These are phyloP conservation scores for Suillus ampliporus DNA, from an alignment of 768 basidiomycete genomes.

Conservation along the genomic window DNA sequence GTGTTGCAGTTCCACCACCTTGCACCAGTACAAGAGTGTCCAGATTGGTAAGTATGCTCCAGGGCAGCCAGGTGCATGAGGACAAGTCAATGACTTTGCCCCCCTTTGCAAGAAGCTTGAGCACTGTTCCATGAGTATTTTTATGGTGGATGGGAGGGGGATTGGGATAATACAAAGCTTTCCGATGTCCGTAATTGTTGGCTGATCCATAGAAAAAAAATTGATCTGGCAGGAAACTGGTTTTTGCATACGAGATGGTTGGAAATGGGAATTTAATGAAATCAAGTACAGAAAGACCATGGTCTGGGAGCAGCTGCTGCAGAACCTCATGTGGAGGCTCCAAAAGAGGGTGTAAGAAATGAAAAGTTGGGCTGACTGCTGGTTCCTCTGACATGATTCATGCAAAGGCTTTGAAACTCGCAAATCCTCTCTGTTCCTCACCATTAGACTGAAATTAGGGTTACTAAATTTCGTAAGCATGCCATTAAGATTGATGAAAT, in stretches of 20 bases:
- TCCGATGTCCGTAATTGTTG: background rate
- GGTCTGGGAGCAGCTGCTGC: background rate
- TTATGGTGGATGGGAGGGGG: background rate
- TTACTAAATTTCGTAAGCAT: too few species aligned
- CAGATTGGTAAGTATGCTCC: background rate
- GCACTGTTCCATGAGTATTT: background rate
- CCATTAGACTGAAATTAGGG: too few species aligned
- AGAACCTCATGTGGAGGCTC: background rate
- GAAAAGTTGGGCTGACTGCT: background rate
- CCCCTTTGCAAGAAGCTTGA: background rate
- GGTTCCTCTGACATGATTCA: background rate
- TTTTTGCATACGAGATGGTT: background rate
- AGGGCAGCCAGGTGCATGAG: background rate
- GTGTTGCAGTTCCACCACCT: background rate
- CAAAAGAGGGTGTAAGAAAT: background rate
- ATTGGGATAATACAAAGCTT: background rate
- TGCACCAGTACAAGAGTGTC: background rate
- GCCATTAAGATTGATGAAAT: too few species aligned
- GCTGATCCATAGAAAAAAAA: conserved; percentile 1
- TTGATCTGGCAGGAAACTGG: background rate
- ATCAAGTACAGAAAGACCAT: background rate
- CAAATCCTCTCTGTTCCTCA: too few species aligned
- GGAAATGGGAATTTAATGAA: background rate
- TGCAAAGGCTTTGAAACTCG: too few species aligned
- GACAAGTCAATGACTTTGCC: background rate